Percentiles rank a stretch among this genome's conserved stretches.
These are phyloP conservation scores for Purpureocillium lavendulum DNA, from an alignment of 2,329 filamentous ascomycete genomes.

Conservation along the genomic window DNA sequence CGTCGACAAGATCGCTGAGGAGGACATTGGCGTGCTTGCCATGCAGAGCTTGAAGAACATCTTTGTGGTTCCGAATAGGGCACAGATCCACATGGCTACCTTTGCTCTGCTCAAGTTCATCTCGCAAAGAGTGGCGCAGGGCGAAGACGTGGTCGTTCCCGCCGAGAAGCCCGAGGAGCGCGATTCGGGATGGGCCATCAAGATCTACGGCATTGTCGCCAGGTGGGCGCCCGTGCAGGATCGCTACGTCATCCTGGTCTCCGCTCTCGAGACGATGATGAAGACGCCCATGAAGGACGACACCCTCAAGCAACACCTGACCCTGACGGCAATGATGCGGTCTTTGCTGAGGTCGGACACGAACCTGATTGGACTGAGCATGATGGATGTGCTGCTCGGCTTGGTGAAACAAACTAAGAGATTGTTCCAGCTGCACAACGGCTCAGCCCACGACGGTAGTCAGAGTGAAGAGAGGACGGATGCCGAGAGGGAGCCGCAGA, in stretches of 20 bases:
- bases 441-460: conserved; percentile 20
- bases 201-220: conserved; percentile 70
- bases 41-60: conserved; percentile 81
- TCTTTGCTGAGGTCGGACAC: conserved; percentile 79
- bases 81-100: conserved; percentile 74
- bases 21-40: conserved; percentile 78
- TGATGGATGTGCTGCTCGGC: conserved; percentile 87
- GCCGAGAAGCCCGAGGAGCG: conserved; percentile 29
- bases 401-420: conserved; percentile 76
- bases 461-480: conserved; percentile 25
- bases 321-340: conserved; percentile 69
- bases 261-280: conserved; percentile 68
- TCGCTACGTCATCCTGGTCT: conserved; percentile 81
- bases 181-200: conserved; percentile 68
- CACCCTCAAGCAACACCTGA: conserved; percentile 63
- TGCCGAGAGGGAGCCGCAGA: conserved; percentile 20
- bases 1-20: conserved; percentile 81
- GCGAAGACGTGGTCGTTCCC: conserved; percentile 42
- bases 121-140: conserved; percentile 45
- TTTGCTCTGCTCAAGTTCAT: conserved; percentile 68
- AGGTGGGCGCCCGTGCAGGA: conserved; percentile 92
- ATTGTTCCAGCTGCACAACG: conserved; percentile 57
- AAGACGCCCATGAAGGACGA: conserved; percentile 61
- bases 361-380: conserved; percentile 89
- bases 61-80: conserved; percentile 72